Conservation (phyloP, 495 filamentous ascomycete species). For the Lentithecium fluviatile region DNA sequence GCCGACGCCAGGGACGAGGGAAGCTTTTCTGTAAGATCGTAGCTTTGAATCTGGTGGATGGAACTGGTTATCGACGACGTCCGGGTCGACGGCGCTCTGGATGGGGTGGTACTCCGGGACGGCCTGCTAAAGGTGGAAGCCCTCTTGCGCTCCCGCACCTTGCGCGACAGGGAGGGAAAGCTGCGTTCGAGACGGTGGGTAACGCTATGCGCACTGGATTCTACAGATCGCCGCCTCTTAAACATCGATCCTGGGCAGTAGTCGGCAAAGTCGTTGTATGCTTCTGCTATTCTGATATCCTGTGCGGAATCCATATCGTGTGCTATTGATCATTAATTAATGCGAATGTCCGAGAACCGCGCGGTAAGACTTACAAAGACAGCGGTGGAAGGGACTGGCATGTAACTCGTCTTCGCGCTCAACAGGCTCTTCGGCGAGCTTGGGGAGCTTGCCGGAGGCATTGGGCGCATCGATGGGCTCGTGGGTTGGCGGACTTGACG, state of each 20-base stretch:
- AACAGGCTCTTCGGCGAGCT: conserved; percentile 38
- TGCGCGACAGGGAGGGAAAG: conserved; percentile 70
- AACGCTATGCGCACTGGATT: conserved; percentile 61
- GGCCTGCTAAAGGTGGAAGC: conserved; percentile 49
- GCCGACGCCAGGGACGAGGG: conserved; percentile 60
- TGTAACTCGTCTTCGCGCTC: conserved; percentile 35
- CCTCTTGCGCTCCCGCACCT: conserved; percentile 57
- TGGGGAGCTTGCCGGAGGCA: conserved; percentile 35
- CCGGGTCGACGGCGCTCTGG: conserved; percentile 60
- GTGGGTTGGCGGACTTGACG: conserved; percentile 52
- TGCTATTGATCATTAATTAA: conserved; percentile 18
- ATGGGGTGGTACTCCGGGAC: conserved; percentile 44
- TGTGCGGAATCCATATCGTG: conserved; percentile 21
- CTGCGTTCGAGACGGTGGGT: conserved; percentile 66
- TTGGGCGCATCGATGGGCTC: conserved; percentile 39
- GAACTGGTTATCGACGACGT: conserved; percentile 69
- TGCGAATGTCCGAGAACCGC: conserved; percentile 1
- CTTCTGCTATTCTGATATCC: conserved; percentile 8
- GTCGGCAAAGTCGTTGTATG: conserved; percentile 31
- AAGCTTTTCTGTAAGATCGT: conserved; percentile 44
- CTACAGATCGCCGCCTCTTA: conserved; percentile 66
- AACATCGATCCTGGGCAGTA: conserved; percentile 56
- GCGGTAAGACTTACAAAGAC: conserved; percentile 29
- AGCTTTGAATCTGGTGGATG: conserved; percentile 41
- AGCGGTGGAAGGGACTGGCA: conserved; percentile 11